Percentiles rank a stretch among this genome's conserved stretches.
Evolutionary conservation across 2,329 filamentous ascomycete species (phyloP).

Genomic region (Xylariaceae sp.): DNA sequence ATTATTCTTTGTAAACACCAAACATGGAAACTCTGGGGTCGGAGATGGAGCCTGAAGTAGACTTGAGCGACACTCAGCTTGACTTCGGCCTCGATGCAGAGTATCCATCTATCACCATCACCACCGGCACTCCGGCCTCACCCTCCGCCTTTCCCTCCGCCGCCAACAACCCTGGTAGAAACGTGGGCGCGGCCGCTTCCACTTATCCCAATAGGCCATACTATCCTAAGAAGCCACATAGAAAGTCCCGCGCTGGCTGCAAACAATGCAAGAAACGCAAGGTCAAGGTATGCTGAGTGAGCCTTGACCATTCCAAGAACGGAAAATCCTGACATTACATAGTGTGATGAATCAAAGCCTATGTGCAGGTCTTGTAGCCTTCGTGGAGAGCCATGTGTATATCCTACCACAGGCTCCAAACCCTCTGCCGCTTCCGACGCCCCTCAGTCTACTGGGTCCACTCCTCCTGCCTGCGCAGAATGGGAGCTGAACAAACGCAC

Average conservation of each 20-base stretch:
- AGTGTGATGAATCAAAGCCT: conserved; percentile 51
- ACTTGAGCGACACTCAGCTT: too few relatives aligned
- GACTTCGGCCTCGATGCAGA: neutral
- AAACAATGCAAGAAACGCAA: conserved; percentile 52
- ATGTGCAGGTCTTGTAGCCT: conserved; percentile 46
- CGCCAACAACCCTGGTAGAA: too few relatives aligned
- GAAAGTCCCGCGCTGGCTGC: conserved; percentile 52
- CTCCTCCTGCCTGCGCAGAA: too few relatives aligned
- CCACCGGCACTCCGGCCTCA: neutral
- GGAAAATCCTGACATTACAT: conserved; percentile 12
- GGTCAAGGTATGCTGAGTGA: conserved; percentile 35
- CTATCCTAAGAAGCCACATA: conserved; percentile 50
- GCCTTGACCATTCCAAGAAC: neutral
- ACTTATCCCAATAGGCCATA: conserved; percentile 33
- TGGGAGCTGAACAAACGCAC: neutral
- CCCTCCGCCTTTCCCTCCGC: too few relatives aligned
- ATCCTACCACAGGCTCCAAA: conserved; percentile 31
- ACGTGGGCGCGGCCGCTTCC: conserved; percentile 1
- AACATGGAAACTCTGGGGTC: too few relatives aligned
- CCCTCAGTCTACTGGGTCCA: too few relatives aligned
- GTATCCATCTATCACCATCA: neutral
- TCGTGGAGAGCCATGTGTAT: conserved; percentile 46
- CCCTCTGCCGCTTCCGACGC: too few relatives aligned
- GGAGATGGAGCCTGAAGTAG: too few relatives aligned
- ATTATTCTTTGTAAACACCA: too few relatives aligned